Percentiles rank a stretch among this genome's conserved stretches.
Evolutionary conservation across 2,329 filamentous ascomycete genomes (phyloP).

Genomic region (Alternaria gansuensis): DNA sequence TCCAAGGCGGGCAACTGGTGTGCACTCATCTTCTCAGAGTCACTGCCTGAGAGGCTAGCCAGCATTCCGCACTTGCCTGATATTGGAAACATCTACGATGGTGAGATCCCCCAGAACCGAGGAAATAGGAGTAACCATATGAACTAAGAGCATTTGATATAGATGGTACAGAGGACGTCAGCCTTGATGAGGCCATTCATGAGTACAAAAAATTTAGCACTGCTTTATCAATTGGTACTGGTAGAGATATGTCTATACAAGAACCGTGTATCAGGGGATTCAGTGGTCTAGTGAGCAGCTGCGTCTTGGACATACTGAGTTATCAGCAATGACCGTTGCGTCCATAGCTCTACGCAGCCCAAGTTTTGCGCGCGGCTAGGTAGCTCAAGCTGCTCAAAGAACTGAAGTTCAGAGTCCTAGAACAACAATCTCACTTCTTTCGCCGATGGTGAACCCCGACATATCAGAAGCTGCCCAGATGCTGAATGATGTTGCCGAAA

Average conservation of each 20-base stretch:
- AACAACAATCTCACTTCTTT: too few relatives aligned
- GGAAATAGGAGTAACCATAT: too few relatives aligned
- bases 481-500: too few relatives aligned
- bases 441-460: too few relatives aligned
- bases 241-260: not conserved
- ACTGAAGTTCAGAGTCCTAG: not conserved
- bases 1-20: not conserved
- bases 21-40: constrained; percentile 2
- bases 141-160: not conserved
- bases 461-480: too few relatives aligned
- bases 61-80: not conserved
- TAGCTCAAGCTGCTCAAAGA: not conserved
- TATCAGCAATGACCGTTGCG: too few relatives aligned
- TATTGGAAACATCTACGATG: constrained; percentile 6
- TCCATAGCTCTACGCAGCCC: too few relatives aligned
- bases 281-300: not conserved
- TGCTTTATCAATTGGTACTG: not conserved
- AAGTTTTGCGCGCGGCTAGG: not conserved
- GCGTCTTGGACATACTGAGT: not conserved
- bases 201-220: not conserved
- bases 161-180: constrained; percentile 1
- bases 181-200: constrained; percentile 1
- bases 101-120: not conserved
- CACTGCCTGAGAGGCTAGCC: constrained; percentile 3
- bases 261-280: not conserved